Conservation (phyloP, 2,329 filamentous ascomycete species). For the Chrysosporium queenslandicum region DNA sequence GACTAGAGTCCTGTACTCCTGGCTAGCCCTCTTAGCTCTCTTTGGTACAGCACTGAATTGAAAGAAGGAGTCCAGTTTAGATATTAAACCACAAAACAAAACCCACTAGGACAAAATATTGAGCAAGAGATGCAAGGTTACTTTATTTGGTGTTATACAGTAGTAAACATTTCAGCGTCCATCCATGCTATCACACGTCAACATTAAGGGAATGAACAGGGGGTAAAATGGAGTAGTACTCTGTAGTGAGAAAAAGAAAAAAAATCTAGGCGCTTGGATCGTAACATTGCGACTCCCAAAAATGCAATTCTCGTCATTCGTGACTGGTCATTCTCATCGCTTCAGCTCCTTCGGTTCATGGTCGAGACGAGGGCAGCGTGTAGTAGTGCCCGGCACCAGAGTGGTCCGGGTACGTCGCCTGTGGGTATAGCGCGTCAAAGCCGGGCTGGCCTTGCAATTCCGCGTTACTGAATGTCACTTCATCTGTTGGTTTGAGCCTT, state of each 20-base stretch:
- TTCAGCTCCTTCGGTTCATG: background rate
- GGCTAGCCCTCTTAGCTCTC: too few relatives aligned
- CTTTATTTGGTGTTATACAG: too few relatives aligned
- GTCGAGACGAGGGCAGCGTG: background rate
- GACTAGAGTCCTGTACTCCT: too few relatives aligned
- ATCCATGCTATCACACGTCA: too few relatives aligned
- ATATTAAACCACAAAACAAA: too few relatives aligned
- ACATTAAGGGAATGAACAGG: too few relatives aligned
- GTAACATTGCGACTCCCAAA: background rate
- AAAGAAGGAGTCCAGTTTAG: too few relatives aligned
- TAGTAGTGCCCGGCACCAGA: background rate
- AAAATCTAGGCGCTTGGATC: background rate
- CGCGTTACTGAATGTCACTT: background rate
- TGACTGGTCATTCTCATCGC: background rate
- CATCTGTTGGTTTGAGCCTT: slow-evolving; percentile 14
- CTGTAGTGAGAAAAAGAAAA: background rate
- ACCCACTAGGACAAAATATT: too few relatives aligned
- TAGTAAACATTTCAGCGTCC: too few relatives aligned
- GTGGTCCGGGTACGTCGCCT: background rate
- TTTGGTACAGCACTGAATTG: too few relatives aligned
- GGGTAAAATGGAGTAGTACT: too few relatives aligned
- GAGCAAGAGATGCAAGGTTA: too few relatives aligned
- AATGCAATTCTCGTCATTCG: background rate
- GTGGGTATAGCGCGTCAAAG: background rate
- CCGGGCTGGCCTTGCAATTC: background rate